Evolutionary conservation across 176 grass and related monocot species (phyloP), one percentile per base, ranked within the genome.

Genomic region (Raddia guianensis): DNA sequence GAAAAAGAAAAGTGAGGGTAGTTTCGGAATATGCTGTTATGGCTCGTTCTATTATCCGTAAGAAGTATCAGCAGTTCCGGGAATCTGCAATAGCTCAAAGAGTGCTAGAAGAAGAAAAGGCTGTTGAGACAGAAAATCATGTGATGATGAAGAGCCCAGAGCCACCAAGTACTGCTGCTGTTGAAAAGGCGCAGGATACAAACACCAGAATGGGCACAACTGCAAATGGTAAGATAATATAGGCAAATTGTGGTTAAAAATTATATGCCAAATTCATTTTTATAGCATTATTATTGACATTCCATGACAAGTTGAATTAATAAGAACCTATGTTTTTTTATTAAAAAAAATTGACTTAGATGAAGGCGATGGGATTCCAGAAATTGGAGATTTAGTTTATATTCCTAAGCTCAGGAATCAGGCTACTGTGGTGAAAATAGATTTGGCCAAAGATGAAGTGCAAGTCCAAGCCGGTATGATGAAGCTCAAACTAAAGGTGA

Each of bases 401-500:
- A 83, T 94, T 70, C 76, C 86, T 84, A 88, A 85, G 55, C 76
- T 94, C 54, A 83, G 70, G 40, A 94, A 91, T 45, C 76, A 94
- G 66, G 92, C 83, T 13, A 77, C 81, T 11, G 83, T 94, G 20
- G 74, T 89, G 32, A 94, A 89, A 74, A 76, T 91, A 72, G 86
- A 94, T 75, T n/a, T 45, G 45, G 81, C 83, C 0, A 94, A 86
- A 71, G 44, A 85, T 54, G 83, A 86, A 77, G 65, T 94, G 19
- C 75, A 89, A 54, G 86, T 94, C 58, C 92, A 94, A 85, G 86
- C 83, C 16, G 76, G 88, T 60, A 91, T 91, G 53, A 89, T 94
- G 83, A 91, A 91, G 80, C 74, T 94, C 76, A 88, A 88, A 85
- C 42, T 94, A 53, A 91, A 91, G 66, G n/a, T 94, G 18, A 70